Evolutionary conservation across 1,284 basidiomycete genomes (phyloP), one percentile per base, ranked within the genome.

Genomic region (Cryptococcus amylolentus): DNA sequence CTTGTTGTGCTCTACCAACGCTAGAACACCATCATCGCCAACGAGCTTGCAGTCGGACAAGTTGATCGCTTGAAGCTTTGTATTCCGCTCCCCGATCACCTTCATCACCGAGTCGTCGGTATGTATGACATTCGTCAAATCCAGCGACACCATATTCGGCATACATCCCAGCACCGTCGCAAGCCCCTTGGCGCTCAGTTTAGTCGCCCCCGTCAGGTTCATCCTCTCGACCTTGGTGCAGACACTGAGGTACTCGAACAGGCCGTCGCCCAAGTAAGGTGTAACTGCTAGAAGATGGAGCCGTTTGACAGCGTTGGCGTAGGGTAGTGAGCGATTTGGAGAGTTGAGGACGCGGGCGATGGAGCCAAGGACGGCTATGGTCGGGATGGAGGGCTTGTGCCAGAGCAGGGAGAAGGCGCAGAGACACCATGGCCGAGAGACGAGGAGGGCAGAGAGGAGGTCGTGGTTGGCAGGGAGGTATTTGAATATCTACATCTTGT

Each of bases 371-470:
- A 68, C 79, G 18, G 80, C 78, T 56, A 92, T 79, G 40, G 88
- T 79, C 51, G 81, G 78, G 67, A 91, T 83, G 54, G 82, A 81
- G 16, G 95, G 94, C 66, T 91, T 88, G 76, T 94, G 88, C 95
- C 95, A 99, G 20, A 98, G 82, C 18, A 98, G 82, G 74, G 97
- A 92, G 53, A 95, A 92, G 8, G 91, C 87, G 75, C 92, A 95
- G 69, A 94, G 86, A 80, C 93, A 97, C 94, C 96, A 98, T 13
- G 86, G 82, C 56, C 90, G 86, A 39, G 88, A 93, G 37, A 98
- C 94, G 54, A 88, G 84, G 56, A 96, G 81, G 49, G 85, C 83
- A 60, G 82, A 81, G 63, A 88, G 84, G 42, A 96, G 81, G 77
- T 95, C 89, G 54, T 82, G 81, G 23, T 86, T 80, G 0, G 84